Base-by-base conservation (phyloP, 1,284 basidiomycete genomes). In the Pseudozyma tsukubaensis region DNA sequence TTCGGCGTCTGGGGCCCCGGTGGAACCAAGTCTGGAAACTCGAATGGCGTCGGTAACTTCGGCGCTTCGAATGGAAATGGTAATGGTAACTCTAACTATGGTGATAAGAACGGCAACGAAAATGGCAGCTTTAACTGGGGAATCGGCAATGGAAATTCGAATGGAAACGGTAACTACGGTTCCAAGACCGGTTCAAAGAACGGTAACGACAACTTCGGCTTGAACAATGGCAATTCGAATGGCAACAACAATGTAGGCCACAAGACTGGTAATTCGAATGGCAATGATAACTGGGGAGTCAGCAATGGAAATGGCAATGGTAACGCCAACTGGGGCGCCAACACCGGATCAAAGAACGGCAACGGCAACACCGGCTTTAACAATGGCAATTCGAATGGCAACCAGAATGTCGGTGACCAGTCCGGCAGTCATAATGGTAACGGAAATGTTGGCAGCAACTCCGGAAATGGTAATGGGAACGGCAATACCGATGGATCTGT, bases 41-140 rank as follows among this genome's bases (percentile, higher is more conserved):
- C 40, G 34, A n/a, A n/a, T n/a, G n/a, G n/a, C n/a, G n/a, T n/a
- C n/a, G n/a, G n/a, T n/a, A n/a, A n/a, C n/a, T n/a, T n/a, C n/a
- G n/a, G n/a, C n/a, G n/a, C n/a, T n/a, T n/a, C n/a, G n/a, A n/a
- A n/a, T n/a, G n/a, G n/a, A n/a, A n/a, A n/a, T n/a, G 34, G 44
- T 16, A 58, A 59, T 39, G 61, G 61, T 12, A 45, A 44, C 36
- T 7, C 29, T 18, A 48, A 57, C 19, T 40, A 34, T 6, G 51
- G 51, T 19, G 36, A 13, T 21, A 18, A 19, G 11, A 58, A 52
- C 35, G 61, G 54, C 10, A 57, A 58, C 12, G 24, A n/a, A 1
- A 58, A 64, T 18, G 54, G 50, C n/a, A 51, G 57, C 12, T 14
- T 24, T 29, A 64, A 58, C 44, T 21, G 32, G 1, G 59, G 59